Evolutionary conservation across 2,329 filamentous ascomycete species (phyloP).

Genomic region (Alternaria alternata): DNA sequence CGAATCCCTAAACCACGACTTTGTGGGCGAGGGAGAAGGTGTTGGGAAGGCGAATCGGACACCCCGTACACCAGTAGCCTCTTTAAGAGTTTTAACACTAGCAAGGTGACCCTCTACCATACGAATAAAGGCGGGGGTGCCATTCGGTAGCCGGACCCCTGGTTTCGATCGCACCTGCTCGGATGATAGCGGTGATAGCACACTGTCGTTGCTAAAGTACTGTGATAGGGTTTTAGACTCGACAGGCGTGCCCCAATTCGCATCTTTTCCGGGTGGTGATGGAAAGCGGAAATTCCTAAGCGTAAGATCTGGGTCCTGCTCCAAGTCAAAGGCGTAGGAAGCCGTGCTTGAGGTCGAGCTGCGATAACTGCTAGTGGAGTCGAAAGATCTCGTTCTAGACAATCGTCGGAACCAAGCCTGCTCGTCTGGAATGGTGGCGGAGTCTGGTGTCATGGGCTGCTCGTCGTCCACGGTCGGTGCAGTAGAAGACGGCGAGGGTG

Average conservation of each 20-base stretch:
- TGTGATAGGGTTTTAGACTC: background rate
- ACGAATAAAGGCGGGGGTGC: constrained; percentile 35
- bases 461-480: constrained; percentile 26
- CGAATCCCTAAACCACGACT: constrained; percentile 5
- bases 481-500: constrained; percentile 7
- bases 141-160: constrained; percentile 25
- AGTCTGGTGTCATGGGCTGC: constrained; percentile 28
- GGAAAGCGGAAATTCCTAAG: constrained; percentile 11
- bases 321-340: constrained; percentile 22
- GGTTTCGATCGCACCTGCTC: background rate
- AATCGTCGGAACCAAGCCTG: constrained; percentile 17
- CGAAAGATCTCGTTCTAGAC: constrained; percentile 31
- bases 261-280: constrained; percentile 3
- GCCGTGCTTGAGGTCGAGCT: constrained; percentile 36
- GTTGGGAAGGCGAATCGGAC: constrained; percentile 26
- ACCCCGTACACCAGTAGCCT: constrained; percentile 13
- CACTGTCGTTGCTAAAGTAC: background rate
- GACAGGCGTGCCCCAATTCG: background rate
- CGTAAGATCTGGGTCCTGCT: constrained; percentile 16
- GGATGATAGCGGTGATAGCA: constrained; percentile 7
- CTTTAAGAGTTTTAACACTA: constrained; percentile 35
- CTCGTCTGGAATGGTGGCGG: constrained; percentile 25
- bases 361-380: constrained; percentile 21
- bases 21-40: constrained; percentile 26
- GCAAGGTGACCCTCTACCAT: constrained; percentile 42